Evolutionary conservation across 2,329 filamentous ascomycete species (phyloP).

Genomic region (Fusarium xyrophilum): DNA sequence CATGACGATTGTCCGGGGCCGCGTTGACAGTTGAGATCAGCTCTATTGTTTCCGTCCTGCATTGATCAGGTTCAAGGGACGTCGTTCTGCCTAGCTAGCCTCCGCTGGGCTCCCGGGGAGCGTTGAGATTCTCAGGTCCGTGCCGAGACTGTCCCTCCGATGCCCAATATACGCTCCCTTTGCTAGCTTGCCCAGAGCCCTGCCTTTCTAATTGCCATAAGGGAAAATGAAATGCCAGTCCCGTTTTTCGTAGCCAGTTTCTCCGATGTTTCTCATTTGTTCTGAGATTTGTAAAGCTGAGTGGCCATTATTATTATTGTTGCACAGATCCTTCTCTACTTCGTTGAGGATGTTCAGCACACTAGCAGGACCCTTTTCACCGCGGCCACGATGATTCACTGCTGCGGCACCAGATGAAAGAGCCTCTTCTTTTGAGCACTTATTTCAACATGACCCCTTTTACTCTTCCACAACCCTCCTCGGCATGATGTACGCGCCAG

Average conservation of each 20-base stretch:
- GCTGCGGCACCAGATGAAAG: fast-evolving
- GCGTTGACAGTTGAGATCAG: background rate
- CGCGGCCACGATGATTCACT: conserved; percentile 12
- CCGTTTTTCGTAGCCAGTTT: background rate
- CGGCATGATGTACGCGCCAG: background rate
- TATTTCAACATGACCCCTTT: background rate
- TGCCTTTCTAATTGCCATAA: no score
- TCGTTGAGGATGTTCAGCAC: no score
- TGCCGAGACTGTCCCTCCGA: background rate
- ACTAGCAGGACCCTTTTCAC: fast-evolving
- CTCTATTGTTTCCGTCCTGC: background rate
- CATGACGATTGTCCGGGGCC: fast-evolving
- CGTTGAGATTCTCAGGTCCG: background rate
- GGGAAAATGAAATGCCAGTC: background rate
- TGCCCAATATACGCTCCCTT: background rate
- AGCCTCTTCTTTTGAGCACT: fast-evolving
- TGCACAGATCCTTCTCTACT: no score
- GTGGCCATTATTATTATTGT: fast-evolving
- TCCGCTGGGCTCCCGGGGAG: background rate
- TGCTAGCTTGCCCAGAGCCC: background rate
- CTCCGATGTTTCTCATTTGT: fast-evolving
- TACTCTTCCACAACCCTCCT: background rate
- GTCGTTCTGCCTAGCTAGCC: background rate
- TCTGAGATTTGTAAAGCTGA: fast-evolving
- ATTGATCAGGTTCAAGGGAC: no score